phyloP scores from a whole-genome alignment of 768 basidiomycete genomes.

The Imleria badia region DNA sequence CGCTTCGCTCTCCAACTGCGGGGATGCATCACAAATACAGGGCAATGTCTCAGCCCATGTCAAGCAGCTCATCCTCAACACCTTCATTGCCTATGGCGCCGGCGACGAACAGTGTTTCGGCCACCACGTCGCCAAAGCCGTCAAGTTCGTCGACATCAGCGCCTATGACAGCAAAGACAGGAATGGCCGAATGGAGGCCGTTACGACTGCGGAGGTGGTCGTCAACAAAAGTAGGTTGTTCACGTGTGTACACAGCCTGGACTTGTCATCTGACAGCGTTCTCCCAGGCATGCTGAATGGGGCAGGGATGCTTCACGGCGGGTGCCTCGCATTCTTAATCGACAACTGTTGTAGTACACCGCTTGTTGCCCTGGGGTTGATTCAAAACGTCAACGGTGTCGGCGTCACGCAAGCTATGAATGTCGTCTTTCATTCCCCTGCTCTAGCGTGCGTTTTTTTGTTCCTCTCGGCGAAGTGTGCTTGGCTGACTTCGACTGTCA shows the following conservation, averaged over 20 bases:
- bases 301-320: slow-evolving; percentile 75
- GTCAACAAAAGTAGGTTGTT: slow-evolving; percentile 56
- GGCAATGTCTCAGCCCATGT: slow-evolving; percentile 63
- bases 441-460: slow-evolving; percentile 47
- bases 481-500: not conserved
- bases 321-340: slow-evolving; percentile 69
- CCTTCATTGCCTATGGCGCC: slow-evolving; percentile 69
- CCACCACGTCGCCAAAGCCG: slow-evolving; percentile 55
- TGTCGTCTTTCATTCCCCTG: slow-evolving; percentile 68
- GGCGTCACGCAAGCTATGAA: slow-evolving; percentile 75
- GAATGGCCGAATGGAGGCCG: slow-evolving; percentile 56
- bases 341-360: slow-evolving; percentile 74
- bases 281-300: slow-evolving; percentile 69
- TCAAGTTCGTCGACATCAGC: slow-evolving; percentile 61
- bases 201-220: slow-evolving; percentile 58
- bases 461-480: slow-evolving; percentile 2
- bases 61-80: slow-evolving; percentile 68
- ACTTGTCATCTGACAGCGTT: slow-evolving; percentile 1
- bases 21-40: slow-evolving; percentile 53
- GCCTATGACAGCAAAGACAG: slow-evolving; percentile 46
- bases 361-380: slow-evolving; percentile 62
- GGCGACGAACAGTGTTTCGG: slow-evolving; percentile 63
- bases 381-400: slow-evolving; percentile 63
- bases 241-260: not conserved
- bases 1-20: slow-evolving; percentile 54